Percentiles rank a stretch among this genome's conserved stretches.
phyloP scores from a whole-genome alignment of 192 early-diverging fungal species.

The Podila clonocystis region DNA sequence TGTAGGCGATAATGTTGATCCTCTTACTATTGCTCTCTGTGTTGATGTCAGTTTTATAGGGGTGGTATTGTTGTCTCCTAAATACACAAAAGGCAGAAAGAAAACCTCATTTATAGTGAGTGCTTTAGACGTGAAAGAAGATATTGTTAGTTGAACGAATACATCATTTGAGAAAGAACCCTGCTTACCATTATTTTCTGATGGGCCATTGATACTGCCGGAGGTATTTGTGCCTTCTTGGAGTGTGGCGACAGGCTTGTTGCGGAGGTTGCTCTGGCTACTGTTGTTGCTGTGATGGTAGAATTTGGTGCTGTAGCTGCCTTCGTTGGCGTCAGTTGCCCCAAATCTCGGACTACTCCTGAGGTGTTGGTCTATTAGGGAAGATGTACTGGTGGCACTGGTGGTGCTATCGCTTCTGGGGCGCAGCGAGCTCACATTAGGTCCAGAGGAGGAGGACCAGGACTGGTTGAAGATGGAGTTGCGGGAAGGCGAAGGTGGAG shows the following conservation, averaged over 20 bases:
- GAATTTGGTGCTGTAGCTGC: neutral
- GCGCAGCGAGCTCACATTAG: constrained; percentile 40
- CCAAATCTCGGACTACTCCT: constrained; percentile 1
- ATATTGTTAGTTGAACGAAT: too few relatives aligned
- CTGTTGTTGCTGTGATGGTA: neutral
- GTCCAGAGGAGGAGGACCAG: constrained; percentile 24
- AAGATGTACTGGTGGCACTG: neutral
- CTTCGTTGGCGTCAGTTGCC: neutral
- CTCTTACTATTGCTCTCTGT: neutral
- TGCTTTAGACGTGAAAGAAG: too few relatives aligned
- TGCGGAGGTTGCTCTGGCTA: neutral
- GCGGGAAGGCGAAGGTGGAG: constrained; percentile 40
- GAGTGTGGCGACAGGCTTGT: neutral
- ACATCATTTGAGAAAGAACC: too few relatives aligned
- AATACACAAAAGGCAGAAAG: neutral
- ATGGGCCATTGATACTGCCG: neutral
- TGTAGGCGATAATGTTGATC: constrained; percentile 2
- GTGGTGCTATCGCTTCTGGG: constrained; percentile 5
- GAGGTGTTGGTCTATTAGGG: neutral
- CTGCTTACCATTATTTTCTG: too few relatives aligned
- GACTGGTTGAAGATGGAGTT: constrained; percentile 49
- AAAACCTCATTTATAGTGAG: neutral
- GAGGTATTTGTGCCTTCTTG: neutral
- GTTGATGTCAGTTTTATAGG: neutral
- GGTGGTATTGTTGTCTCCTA: neutral